phyloP scores from a whole-genome alignment of 768 basidiomycete genomes.

The Cystobasidium ongulense region DNA sequence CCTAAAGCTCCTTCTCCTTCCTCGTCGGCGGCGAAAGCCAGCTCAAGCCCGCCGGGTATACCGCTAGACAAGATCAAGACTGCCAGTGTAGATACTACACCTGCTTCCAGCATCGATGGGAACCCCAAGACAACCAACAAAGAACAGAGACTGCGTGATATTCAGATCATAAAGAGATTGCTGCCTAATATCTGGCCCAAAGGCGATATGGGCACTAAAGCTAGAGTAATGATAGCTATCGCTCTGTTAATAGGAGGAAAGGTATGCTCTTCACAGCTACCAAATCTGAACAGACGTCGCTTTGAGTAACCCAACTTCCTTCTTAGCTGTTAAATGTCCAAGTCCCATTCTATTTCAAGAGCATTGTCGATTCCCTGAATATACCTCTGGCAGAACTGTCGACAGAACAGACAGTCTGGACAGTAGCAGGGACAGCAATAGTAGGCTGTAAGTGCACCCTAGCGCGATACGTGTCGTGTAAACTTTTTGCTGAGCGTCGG shows the following conservation, averaged over 20 bases:
- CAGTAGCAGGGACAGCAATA: slow-evolving; percentile 79
- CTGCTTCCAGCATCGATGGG: not conserved
- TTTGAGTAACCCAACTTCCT: not conserved
- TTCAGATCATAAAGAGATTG: slow-evolving; percentile 74
- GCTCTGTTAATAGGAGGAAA: slow-evolving; percentile 73
- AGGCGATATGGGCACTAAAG: slow-evolving; percentile 63
- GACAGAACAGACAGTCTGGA: slow-evolving; percentile 67
- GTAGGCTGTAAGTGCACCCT: slow-evolving; percentile 67
- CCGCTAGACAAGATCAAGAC: not conserved
- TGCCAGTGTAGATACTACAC: not conserved
- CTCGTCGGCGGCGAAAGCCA: not conserved
- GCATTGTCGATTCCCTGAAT: slow-evolving; percentile 80
- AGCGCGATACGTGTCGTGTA: not conserved
- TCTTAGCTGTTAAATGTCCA: slow-evolving; percentile 86
- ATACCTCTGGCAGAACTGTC: slow-evolving; percentile 59
- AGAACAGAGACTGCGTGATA: slow-evolving; percentile 68
- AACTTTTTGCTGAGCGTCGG: no score
- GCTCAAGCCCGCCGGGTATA: not conserved
- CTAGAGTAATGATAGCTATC: slow-evolving; percentile 74
- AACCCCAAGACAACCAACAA: not conserved
- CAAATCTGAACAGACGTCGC: not conserved
- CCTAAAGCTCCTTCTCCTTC: not conserved
- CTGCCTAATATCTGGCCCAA: slow-evolving; percentile 84
- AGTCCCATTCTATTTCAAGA: slow-evolving; percentile 93
- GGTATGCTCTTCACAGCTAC: slow-evolving; percentile 50